Conservation (phyloP, 2,329 filamentous ascomycete genomes). For the Zasmidium citrigriseum region DNA sequence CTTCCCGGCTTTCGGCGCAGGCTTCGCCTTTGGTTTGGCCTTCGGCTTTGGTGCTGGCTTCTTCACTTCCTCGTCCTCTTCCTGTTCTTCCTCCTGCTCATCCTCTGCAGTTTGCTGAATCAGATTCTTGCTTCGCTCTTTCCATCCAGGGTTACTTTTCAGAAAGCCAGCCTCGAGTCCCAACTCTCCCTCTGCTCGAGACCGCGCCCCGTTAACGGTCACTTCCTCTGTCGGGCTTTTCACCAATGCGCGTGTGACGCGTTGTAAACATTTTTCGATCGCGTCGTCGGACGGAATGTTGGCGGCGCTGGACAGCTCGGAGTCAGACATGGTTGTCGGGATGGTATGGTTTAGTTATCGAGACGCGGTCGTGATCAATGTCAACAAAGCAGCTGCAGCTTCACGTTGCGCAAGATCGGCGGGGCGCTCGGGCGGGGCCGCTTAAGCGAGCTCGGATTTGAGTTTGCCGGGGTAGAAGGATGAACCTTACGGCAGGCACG, state of each 20-base stretch:
- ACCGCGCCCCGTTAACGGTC: slow-evolving; percentile 59
- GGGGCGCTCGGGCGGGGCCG: background rate
- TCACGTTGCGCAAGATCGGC: background rate
- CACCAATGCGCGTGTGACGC: slow-evolving; percentile 43
- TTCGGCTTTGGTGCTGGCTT: slow-evolving; percentile 22
- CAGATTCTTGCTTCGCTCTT: slow-evolving; percentile 53
- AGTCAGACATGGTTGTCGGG: slow-evolving; percentile 5
- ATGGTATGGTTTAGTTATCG: background rate
- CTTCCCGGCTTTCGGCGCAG: slow-evolving; percentile 23
- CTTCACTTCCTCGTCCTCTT: slow-evolving; percentile 22
- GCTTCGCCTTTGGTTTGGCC: slow-evolving; percentile 20
- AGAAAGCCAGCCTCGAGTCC: slow-evolving; percentile 57
- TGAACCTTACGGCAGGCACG: background rate
- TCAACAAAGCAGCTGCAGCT: background rate
- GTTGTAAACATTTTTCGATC: slow-evolving; percentile 43
- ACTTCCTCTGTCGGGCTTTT: slow-evolving; percentile 51
- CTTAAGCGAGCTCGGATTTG: background rate
- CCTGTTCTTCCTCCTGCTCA: slow-evolving; percentile 43
- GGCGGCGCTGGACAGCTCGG: slow-evolving; percentile 1
- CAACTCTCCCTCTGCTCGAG: slow-evolving; percentile 53
- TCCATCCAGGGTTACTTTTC: slow-evolving; percentile 57
- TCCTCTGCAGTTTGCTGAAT: slow-evolving; percentile 42
- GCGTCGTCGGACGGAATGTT: slow-evolving; percentile 31
- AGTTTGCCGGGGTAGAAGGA: background rate
- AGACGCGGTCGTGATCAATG: background rate